Percentiles rank a stretch among this genome's conserved stretches.
Conservation (phyloP, 129 eudicot genomes). For the Erigeron canadensis region DNA sequence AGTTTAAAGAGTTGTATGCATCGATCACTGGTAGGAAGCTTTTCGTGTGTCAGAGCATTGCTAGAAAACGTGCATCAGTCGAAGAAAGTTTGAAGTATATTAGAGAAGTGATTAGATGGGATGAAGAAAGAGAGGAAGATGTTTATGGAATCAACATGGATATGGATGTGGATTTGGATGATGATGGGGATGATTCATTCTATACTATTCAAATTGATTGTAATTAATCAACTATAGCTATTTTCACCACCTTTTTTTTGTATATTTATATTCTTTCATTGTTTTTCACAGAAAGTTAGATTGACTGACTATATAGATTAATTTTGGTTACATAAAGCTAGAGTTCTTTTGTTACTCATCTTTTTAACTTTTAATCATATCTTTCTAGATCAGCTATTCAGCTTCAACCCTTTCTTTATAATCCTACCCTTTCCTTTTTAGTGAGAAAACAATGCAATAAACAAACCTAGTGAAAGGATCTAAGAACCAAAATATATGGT, state of each 20-base stretch:
- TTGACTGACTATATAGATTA: not conserved
- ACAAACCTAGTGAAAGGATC: no score
- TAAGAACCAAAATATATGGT: no score
- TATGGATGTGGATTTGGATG: conserved; percentile 6
- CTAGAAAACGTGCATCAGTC: conserved; percentile 34
- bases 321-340: not conserved
- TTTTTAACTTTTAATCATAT: no score
- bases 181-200: not conserved
- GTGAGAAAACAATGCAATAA: no score
- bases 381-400: no score
- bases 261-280: not conserved
- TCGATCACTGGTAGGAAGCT: conserved; percentile 51
- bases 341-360: not conserved
- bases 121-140: conserved; percentile 28
- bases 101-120: conserved; percentile 27
- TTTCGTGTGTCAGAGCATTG: conserved; percentile 35
- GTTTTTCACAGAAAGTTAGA: not conserved
- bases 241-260: not conserved
- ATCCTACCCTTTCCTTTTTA: no score
- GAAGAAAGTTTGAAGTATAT: conserved; percentile 40
- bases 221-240: not conserved
- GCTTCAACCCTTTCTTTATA: no score
- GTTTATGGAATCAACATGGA: conserved; percentile 8
- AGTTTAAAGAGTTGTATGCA: conserved; percentile 41
- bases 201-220: conserved; percentile 15